Evolutionary conservation across 148 eudicot species (phyloP).

Genomic region (Gaultheria prostrata): DNA sequence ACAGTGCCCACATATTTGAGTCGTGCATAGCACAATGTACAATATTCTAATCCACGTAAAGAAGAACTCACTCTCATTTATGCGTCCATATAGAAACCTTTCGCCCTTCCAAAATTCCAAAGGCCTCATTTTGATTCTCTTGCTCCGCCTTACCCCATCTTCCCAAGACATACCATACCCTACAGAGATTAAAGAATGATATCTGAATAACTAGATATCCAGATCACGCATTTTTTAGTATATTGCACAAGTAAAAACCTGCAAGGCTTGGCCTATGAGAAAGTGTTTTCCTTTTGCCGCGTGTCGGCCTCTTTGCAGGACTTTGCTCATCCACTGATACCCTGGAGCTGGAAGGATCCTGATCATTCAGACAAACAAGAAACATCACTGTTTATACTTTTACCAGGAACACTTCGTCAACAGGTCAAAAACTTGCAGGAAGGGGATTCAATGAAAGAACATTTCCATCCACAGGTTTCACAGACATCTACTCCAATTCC

Average conservation of each 20-base stretch:
- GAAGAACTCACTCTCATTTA: conserved; percentile 60
- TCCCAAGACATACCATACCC: conserved; percentile 70
- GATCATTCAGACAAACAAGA: conserved; percentile 12
- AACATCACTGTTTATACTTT: not conserved
- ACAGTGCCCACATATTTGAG: too few relatives aligned
- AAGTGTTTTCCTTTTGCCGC: conserved; percentile 24
- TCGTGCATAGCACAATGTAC: not conserved
- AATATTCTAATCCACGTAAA: not conserved
- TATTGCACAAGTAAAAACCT: conserved; percentile 43
- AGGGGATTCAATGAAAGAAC: not conserved
- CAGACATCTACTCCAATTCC: not conserved
- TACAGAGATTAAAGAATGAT: conserved; percentile 29
- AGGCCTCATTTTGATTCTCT: conserved; percentile 70
- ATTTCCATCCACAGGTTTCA: not conserved
- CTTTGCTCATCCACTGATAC: conserved; percentile 12
- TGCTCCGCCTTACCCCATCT: conserved; percentile 66
- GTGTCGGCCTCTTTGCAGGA: not conserved
- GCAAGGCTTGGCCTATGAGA: conserved; percentile 55
- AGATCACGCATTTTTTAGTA: conserved; percentile 3
- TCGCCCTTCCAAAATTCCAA: conserved; percentile 89
- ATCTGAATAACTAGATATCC: not conserved
- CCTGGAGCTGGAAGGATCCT: conserved; percentile 12
- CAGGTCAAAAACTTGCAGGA: not conserved
- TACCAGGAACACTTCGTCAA: not conserved
- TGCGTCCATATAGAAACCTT: conserved; percentile 63